phyloP scores from a whole-genome alignment of 345 rosid genomes.

The Linum tenue region DNA sequence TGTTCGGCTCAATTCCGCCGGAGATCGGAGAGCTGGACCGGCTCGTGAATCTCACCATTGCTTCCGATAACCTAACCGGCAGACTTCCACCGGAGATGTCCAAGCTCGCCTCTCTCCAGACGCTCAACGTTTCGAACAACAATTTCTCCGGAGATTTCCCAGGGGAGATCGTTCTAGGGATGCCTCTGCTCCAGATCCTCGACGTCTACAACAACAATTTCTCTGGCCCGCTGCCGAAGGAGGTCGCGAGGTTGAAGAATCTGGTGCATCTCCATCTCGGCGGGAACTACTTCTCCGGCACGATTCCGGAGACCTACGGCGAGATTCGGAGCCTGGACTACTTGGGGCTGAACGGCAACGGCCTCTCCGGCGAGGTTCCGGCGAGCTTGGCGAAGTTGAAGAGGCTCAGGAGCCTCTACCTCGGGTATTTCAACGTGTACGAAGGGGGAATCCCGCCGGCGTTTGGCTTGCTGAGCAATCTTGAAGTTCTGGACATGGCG shows the following conservation, averaged over 20 bases:
- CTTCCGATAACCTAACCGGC: conserved; percentile 45
- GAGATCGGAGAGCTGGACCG: conserved; percentile 51
- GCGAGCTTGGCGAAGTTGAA: conserved; percentile 46
- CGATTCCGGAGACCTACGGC: conserved; percentile 59
- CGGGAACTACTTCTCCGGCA: conserved; percentile 71
- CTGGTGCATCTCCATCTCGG: conserved; percentile 52
- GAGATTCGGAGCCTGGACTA: conserved; percentile 57
- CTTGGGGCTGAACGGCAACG: conserved; percentile 54
- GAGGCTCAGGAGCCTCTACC: conserved; percentile 40
- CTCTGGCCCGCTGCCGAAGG: conserved; percentile 44
- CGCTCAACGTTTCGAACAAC: conserved; percentile 63
- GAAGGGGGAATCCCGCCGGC: conserved; percentile 63
- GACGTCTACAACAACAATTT: conserved; percentile 66
- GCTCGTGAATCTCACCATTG: conserved; percentile 57
- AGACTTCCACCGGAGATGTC: conserved; percentile 44
- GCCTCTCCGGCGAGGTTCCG: conserved; percentile 46
- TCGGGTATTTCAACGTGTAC: conserved; percentile 57
- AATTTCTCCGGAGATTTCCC: conserved; percentile 43
- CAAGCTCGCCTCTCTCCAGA: conserved; percentile 43
- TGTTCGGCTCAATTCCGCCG: conserved; percentile 56
- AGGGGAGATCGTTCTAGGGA: conserved; percentile 35
- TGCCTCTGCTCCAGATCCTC: conserved; percentile 51
- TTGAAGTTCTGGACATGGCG: conserved; percentile 58
- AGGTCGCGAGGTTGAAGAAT: conserved; percentile 38
- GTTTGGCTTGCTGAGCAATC: conserved; percentile 50